These are phyloP conservation scores for Annulohypoxylon stygium DNA, from an alignment of 495 filamentous ascomycete genomes.

Conservation along the genomic window DNA sequence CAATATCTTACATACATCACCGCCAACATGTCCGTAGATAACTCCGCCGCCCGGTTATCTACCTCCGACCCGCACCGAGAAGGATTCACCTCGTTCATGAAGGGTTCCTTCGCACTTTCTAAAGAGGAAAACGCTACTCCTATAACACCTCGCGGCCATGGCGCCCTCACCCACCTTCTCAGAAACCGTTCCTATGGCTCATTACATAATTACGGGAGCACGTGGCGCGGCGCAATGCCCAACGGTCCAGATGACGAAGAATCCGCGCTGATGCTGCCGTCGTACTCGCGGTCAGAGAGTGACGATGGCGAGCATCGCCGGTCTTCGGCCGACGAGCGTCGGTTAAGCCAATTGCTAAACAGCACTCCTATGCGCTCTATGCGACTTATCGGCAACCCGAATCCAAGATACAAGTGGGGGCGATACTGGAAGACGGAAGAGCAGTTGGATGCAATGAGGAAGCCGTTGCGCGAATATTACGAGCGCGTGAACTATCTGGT, in stretches of 20 bases:
- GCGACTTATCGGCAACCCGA: conserved; percentile 81
- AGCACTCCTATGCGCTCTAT: conserved; percentile 81
- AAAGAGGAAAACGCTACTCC: conserved; percentile 54
- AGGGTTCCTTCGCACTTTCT: conserved; percentile 51
- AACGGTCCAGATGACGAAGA: conserved; percentile 46
- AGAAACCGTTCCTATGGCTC: conserved; percentile 46
- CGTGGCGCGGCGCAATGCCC: conserved; percentile 42
- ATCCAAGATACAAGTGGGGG: conserved; percentile 81
- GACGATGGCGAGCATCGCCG: conserved; percentile 56
- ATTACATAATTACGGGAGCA: conserved; percentile 48
- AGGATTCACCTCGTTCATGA: conserved; percentile 40
- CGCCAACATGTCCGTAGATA: conserved; percentile 45
- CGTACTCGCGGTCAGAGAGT: conserved; percentile 36
- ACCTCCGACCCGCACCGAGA: conserved; percentile 38
- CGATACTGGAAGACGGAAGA: conserved; percentile 78
- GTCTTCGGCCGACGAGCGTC: conserved; percentile 60
- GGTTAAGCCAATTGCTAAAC: conserved; percentile 67
- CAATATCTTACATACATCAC: neutral
- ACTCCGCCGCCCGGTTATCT: conserved; percentile 27
- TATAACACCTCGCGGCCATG: conserved; percentile 50
- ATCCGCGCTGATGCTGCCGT: conserved; percentile 31
- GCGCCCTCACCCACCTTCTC: conserved; percentile 48
- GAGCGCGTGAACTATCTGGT: conserved; percentile 85
- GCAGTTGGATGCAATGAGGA: conserved; percentile 73
- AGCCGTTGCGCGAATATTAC: conserved; percentile 82